Evolutionary conservation across 129 eudicot species (phyloP).

Genomic region (Helianthus annuus): HanXRQr2.0-SUNRISE NC_035433.2:139768533-139769032

Average conservation of each 20-base stretch:
- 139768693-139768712: too few species aligned
- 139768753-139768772: not conserved
- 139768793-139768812: not conserved
- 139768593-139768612: not conserved
- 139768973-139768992: constrained; percentile 10
- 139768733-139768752: not conserved
- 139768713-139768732: too few species aligned
- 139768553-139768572: not conserved
- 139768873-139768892: constrained; percentile 4
- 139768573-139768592: not conserved
- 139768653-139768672: not conserved
- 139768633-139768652: not conserved
- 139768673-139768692: too few species aligned
- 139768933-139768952: not conserved
- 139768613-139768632: not conserved
- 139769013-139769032: constrained; percentile 72
- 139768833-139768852: too few species aligned
- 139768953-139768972: not conserved
- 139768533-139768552: not conserved
- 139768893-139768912: not conserved
- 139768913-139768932: not conserved
- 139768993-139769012: constrained; percentile 57
- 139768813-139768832: constrained; percentile 9
- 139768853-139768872: constrained; percentile 3
- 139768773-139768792: not conserved